A percentile compares a stretch with the other conserved stretches of the same genome.
phyloP scores from a whole-genome alignment of 345 rosid species.

The Sonneratia caseolaris region DNA sequence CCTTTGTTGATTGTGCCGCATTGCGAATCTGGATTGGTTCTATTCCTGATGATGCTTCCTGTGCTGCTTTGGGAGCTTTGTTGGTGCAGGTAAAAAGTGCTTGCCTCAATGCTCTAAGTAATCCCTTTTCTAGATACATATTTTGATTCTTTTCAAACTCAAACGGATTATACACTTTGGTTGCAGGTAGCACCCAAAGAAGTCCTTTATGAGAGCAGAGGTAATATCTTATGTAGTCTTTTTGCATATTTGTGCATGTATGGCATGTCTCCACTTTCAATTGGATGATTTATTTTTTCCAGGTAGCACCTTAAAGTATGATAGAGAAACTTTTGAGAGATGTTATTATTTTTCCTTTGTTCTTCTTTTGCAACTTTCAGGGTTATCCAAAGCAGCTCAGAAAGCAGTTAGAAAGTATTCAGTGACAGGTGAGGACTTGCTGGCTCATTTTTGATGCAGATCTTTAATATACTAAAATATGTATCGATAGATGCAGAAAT shows the following conservation, averaged over 20 bases:
- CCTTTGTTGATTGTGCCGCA: constrained; percentile 95
- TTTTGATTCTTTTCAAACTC: constrained; percentile 9
- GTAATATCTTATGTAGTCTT: constrained; percentile 26
- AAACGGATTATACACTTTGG: constrained; percentile 9
- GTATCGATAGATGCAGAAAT: background rate
- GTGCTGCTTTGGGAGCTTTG: constrained; percentile 75
- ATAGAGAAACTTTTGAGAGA: background rate
- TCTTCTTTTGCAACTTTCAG: constrained; percentile 33
- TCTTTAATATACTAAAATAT: background rate
- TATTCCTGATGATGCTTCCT: constrained; percentile 65
- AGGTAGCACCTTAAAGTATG: background rate
- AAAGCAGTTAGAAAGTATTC: constrained; percentile 75
- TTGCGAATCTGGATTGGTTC: constrained; percentile 84
- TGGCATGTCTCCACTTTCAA: background rate
- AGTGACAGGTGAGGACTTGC: constrained; percentile 39
- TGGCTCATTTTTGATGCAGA: background rate
- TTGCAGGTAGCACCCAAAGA: constrained; percentile 87
- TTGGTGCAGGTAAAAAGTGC: constrained; percentile 71
- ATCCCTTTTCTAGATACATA: background rate
- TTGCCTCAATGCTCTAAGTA: constrained; percentile 2
- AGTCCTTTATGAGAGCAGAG: constrained; percentile 69
- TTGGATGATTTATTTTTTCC: background rate
- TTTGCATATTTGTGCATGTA: constrained; percentile 8
- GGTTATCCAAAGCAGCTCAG: constrained; percentile 71
- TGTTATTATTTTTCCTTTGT: background rate